These are phyloP conservation scores for Lachnellula cervina DNA, from an alignment of 2,329 filamentous ascomycete genomes.

Conservation along the genomic window DNA sequence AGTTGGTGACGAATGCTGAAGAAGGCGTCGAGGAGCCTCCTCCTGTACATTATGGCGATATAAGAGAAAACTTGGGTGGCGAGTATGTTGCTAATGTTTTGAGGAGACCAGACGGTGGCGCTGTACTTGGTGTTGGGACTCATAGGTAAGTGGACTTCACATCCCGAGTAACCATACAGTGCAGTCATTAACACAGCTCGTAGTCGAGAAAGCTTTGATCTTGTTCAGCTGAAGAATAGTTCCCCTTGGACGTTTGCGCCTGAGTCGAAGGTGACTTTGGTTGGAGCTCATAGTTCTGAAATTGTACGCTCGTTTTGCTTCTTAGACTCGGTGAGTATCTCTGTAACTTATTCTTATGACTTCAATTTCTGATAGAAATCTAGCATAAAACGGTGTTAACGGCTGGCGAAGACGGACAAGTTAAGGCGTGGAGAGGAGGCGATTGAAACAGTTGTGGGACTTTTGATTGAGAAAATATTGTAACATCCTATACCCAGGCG, in stretches of 20 bases:
- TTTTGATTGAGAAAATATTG: not conserved
- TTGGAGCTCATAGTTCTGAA: constrained; percentile 59
- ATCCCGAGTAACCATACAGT: not conserved
- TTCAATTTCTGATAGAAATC: constrained; percentile 4
- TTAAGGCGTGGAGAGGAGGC: constrained; percentile 34
- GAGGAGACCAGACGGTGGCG: constrained; percentile 54
- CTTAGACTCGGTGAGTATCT: constrained; percentile 47
- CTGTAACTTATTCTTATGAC: not conserved
- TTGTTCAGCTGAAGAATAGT: constrained; percentile 54
- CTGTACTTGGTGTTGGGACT: constrained; percentile 59
- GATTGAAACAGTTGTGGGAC: constrained; percentile 11
- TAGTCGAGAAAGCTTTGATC: constrained; percentile 53
- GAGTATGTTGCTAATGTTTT: constrained; percentile 70
- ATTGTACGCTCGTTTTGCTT: constrained; percentile 61
- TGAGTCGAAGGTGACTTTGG: constrained; percentile 53
- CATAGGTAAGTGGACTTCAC: constrained; percentile 52
- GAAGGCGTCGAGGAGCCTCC: constrained; percentile 48
- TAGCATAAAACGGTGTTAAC: constrained; percentile 34
- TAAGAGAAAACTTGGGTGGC: constrained; percentile 59
- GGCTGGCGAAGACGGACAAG: constrained; percentile 37
- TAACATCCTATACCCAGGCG: not conserved
- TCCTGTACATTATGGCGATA: constrained; percentile 60
- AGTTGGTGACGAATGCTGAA: constrained; percentile 58
- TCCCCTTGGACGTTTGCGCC: constrained; percentile 49
- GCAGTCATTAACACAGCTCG: not conserved